phyloP scores from a whole-genome alignment of 352 stramenopile genomes.

The Phytophthora aleatoria region DNA sequence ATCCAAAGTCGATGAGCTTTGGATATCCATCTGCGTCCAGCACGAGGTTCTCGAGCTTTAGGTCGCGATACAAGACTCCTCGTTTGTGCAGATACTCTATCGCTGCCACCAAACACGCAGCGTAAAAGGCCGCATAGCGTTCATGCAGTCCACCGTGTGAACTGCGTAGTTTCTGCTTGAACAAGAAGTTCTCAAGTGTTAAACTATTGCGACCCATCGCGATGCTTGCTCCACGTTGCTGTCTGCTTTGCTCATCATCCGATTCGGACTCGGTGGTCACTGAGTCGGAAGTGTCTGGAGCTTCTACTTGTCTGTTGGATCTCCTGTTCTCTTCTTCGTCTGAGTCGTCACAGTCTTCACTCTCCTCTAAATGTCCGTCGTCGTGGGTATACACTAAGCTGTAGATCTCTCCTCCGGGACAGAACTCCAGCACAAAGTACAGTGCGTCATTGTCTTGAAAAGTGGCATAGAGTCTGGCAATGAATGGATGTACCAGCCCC shows the following conservation, averaged over 20 bases:
- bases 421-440: constrained; percentile 83
- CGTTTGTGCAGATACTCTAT: constrained; percentile 83
- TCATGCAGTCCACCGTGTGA: constrained; percentile 83
- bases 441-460: constrained; percentile 77
- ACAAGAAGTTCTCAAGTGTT: constrained; percentile 47
- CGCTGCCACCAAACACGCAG: constrained; percentile 92
- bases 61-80: constrained; percentile 79
- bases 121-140: constrained; percentile 92
- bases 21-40: constrained; percentile 88
- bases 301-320: constrained; percentile 19
- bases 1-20: constrained; percentile 75
- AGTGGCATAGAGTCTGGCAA: constrained; percentile 62
- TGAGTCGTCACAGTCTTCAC: constrained; percentile 18
- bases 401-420: constrained; percentile 80
- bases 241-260: constrained; percentile 41
- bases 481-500: constrained; percentile 58
- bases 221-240: constrained; percentile 18
- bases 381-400: constrained; percentile 79
- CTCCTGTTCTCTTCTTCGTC: constrained; percentile 26
- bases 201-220: constrained; percentile 35
- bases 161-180: constrained; percentile 41
- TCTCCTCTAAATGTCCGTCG: constrained; percentile 36
- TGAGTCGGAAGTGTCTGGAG: constrained; percentile 26
- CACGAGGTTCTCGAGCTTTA: constrained; percentile 91
- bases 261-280: constrained; percentile 47